Percentiles rank a stretch among this genome's conserved stretches.
phyloP scores from a whole-genome alignment of 1,284 basidiomycete genomes.

The Cryptococcus sp. region DNA sequence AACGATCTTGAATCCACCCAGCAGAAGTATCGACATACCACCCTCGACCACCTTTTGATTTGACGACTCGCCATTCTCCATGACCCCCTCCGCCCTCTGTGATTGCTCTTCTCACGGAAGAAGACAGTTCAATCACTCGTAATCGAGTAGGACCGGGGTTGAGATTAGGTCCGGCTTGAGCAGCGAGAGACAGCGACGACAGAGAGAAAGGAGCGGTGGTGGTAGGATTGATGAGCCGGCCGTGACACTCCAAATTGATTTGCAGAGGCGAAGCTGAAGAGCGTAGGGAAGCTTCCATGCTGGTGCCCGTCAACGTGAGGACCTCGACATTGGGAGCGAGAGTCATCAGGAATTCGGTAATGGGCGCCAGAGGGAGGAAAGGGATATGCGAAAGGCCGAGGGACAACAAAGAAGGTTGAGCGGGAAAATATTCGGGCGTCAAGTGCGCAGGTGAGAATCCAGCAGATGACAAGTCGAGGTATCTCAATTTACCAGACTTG shows the following conservation, averaged over 20 bases:
- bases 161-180: constrained; percentile 23
- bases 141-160: constrained; percentile 64
- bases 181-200: constrained; percentile 34
- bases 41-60: constrained; percentile 85
- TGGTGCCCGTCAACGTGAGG: constrained; percentile 73
- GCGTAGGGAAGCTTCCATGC: constrained; percentile 61
- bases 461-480: constrained; percentile 84
- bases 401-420: constrained; percentile 74
- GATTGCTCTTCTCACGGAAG: constrained; percentile 60
- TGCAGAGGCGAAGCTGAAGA: constrained; percentile 50
- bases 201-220: constrained; percentile 74
- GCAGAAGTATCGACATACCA: constrained; percentile 91
- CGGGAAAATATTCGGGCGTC: constrained; percentile 51
- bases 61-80: constrained; percentile 74
- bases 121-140: constrained; percentile 81
- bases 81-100: constrained; percentile 51
- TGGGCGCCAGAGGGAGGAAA: constrained; percentile 60
- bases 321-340: constrained; percentile 79
- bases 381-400: constrained; percentile 84
- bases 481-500: constrained; percentile 67
- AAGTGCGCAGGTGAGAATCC: constrained; percentile 63
- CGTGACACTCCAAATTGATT: constrained; percentile 47
- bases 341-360: constrained; percentile 65
- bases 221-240: constrained; percentile 68
- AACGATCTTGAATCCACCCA: constrained; percentile 56